Percentiles rank a stretch among this genome's conserved stretches.
These are phyloP conservation scores for Mallotus repandus DNA, from an alignment of 441 rosid species.

Conservation along the genomic window DNA sequence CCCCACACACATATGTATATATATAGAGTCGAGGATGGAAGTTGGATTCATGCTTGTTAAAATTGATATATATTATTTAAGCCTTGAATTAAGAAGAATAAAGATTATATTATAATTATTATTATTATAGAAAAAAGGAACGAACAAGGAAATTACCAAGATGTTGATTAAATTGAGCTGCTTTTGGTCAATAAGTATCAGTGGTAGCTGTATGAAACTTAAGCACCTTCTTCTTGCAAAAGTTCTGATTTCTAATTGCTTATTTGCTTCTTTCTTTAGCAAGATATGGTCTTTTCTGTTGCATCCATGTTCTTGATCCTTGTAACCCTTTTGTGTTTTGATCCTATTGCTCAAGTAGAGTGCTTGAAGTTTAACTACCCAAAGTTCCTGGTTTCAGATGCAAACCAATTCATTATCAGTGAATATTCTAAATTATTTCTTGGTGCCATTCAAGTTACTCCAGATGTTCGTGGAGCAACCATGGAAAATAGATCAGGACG, in stretches of 20 bases:
- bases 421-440: constrained; percentile 19
- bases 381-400: background rate
- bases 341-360: background rate
- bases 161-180: background rate
- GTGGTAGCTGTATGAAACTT: background rate
- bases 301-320: background rate
- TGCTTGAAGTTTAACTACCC: background rate
- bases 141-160: background rate
- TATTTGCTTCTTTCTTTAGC: background rate
- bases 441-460: constrained; percentile 59
- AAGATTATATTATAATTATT: background rate
- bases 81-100: too few relatives aligned
- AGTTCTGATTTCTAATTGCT: background rate
- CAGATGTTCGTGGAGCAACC: constrained; percentile 27
- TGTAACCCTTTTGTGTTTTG: background rate
- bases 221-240: background rate
- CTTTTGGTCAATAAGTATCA: background rate
- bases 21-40: too few relatives aligned
- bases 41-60: too few relatives aligned
- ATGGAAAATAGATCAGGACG: constrained; percentile 39
- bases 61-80: too few relatives aligned
- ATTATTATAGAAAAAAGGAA: background rate
- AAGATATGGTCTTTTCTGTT: constrained; percentile 4
- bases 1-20: too few relatives aligned
- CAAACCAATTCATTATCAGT: background rate